Evolutionary conservation across 768 basidiomycete species (phyloP), one percentile per base, ranked within the genome.

Genomic region (Sporobolomyces phaffii): DNA sequence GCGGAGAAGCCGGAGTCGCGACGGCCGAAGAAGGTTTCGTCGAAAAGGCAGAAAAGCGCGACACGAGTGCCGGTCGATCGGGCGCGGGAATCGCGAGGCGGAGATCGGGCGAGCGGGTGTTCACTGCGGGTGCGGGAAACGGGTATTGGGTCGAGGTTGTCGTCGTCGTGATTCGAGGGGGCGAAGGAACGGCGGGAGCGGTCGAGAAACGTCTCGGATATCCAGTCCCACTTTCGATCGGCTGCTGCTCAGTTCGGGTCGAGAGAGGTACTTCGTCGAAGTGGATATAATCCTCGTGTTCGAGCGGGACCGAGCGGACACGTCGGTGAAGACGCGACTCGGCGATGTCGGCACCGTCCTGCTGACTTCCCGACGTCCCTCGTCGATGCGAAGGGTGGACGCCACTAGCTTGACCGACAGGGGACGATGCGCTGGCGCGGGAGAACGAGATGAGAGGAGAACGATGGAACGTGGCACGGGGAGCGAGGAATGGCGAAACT

Each of bases 361-460:
- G 20, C 14, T 15, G 33, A 9, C 10, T 18, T 9, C 18, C 1
- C 17, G 50, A 34, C n/a, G 1, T 0, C 13, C 52, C 24, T 26
- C 44, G 48, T 22, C 13, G 33, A 11, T 40, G 5, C 14, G 24
- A n/a, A 14, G 15, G 1, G 36, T 40, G 6, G 29, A 45, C 1
- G 9, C 28, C 52, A 15, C 31, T 45, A 2, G 45, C 57, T 4
- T 20, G 43, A 15, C 24, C 51, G 52, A 20, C 4, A 8, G 31
- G 33, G 20, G 15, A 8, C 28, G 41, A 15, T 4, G 65, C 59
- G 14, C 59, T 66, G 22, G 45, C 65, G 0, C 59, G 65, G 5
- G 65, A 66, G 52, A 66, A 56, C 14, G 34, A 31, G 29, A 66
- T 60, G 52, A 66, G 33, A 1, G 65, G 65, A 17, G 64, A 65